phyloP scores from a whole-genome alignment of 208 protist species.

The Wallacemonas collosoma region DNA sequence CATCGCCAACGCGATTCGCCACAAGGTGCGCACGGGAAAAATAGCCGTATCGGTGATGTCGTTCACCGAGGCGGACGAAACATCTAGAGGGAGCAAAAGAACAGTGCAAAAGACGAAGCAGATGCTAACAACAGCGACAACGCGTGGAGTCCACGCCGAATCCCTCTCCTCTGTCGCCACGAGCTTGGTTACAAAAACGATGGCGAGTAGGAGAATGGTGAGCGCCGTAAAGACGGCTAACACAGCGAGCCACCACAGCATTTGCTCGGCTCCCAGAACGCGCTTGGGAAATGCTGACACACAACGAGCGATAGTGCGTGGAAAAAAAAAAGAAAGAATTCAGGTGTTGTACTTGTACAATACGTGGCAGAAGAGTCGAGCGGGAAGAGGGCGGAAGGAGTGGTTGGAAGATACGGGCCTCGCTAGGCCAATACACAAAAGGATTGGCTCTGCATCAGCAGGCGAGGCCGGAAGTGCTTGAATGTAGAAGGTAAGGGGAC shows the following conservation, averaged over 20 bases:
- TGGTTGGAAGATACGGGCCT: not conserved
- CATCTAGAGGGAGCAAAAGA: slow-evolving; percentile 92
- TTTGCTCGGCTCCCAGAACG: not conserved
- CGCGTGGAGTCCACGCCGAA: slow-evolving; percentile 8
- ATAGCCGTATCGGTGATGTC: not conserved
- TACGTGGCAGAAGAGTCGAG: not conserved
- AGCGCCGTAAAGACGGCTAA: slow-evolving; percentile 37
- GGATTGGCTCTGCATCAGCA: too few species aligned
- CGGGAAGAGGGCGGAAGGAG: slow-evolving; percentile 6
- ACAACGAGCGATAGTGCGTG: too few species aligned
- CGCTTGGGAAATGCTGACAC: too few species aligned
- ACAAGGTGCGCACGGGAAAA: slow-evolving; percentile 16
- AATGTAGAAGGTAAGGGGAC: too few species aligned
- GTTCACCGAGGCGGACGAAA: slow-evolving; percentile 59
- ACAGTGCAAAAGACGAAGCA: slow-evolving; percentile 65
- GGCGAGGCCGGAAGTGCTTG: too few species aligned
- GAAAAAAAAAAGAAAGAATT: slow-evolving; percentile 24
- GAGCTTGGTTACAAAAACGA: slow-evolving; percentile 11
- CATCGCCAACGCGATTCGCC: slow-evolving; percentile 24
- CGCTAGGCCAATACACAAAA: not conserved
- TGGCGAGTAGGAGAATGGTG: not conserved
- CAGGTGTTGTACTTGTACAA: not conserved
- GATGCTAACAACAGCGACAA: slow-evolving; percentile 50
- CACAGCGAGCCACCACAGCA: slow-evolving; percentile 53
- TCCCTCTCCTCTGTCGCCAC: slow-evolving; percentile 7